Evolutionary conservation across 148 eudicot genomes (phyloP), one percentile per base, ranked within the genome.

Genomic region (Gaultheria prostrata): DNA sequence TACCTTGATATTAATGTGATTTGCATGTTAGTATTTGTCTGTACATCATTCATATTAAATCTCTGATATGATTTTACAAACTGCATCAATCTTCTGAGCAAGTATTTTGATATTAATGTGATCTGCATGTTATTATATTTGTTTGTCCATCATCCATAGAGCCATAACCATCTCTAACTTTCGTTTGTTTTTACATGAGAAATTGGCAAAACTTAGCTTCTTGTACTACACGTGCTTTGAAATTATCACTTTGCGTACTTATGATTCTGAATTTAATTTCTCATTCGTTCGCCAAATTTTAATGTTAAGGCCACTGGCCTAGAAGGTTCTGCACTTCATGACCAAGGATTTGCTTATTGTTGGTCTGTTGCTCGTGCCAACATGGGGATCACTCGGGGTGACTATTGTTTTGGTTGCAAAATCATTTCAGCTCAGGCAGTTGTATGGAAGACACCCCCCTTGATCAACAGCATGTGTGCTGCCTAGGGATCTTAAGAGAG

Each of bases 281-380:
- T 51, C 69, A 53, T 17, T 50, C 17, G 56, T 56, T 53, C 26
- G 30, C 46, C 92, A 93, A 94, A 90, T 92, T 93, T 93, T 84
- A 81, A 90, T 79, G 83, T 93, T 78, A 88, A 89, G 80, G 84
- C 77, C 33, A 85, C 84, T 86, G 93, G 94, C 13, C 87, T 88
- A 20, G 76, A 61, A 46, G 93, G 92, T 54, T 87, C 86, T 20
- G 91, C 90, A n/a, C 88, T 93, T 56, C 86, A 80, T 61, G 89
- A 89, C 65, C 73, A 89, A 32, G 93, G 92, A 48, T 93, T 92
- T 87, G 91, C 93, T 65, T 90, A 93, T 71, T 92, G 94, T 77
- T 93, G 97, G 97, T 92, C 97, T 78, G 97, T 94, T 84, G 93
- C 93, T 43, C 94, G 93, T n/a, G n/a, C n/a, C n/a, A n/a, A n/a